Percentiles rank a stretch among this genome's conserved stretches.
phyloP scores from a whole-genome alignment of 2,329 filamentous ascomycete species.

The Pestalotiopsis sp. region DNA sequence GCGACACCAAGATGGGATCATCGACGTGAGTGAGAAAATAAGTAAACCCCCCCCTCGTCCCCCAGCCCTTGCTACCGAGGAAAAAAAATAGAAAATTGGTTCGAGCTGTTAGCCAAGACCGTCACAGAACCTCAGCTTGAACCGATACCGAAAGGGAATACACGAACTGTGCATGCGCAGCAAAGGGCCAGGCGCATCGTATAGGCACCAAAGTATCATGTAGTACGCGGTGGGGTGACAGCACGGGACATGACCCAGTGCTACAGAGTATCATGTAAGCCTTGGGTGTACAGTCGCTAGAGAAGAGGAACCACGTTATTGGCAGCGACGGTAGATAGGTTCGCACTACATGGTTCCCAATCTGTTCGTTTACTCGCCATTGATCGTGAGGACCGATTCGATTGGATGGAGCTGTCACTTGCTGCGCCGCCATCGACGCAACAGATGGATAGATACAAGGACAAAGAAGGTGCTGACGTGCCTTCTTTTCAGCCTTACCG shows the following conservation, averaged over 20 bases:
- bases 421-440: not conserved
- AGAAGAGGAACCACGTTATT: too few species aligned
- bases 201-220: not conserved
- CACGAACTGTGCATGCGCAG: not conserved
- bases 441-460: not conserved
- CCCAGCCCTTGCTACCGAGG: too few species aligned
- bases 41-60: too few species aligned
- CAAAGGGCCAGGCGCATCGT: not conserved
- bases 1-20: too few species aligned
- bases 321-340: too few species aligned
- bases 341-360: not conserved
- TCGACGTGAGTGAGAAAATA: too few species aligned
- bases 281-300: not conserved
- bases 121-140: too few species aligned
- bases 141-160: not conserved
- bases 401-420: not conserved
- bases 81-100: not conserved
- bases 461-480: slow-evolving; percentile 4
- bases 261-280: not conserved
- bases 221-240: not conserved
- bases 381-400: not conserved
- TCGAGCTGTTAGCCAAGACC: too few species aligned
- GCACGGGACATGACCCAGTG: not conserved
- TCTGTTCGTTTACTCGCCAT: not conserved
- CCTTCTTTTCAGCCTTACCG: not conserved